phyloP scores from a whole-genome alignment of 345 rosid genomes.

The Eucalyptus albens region DNA sequence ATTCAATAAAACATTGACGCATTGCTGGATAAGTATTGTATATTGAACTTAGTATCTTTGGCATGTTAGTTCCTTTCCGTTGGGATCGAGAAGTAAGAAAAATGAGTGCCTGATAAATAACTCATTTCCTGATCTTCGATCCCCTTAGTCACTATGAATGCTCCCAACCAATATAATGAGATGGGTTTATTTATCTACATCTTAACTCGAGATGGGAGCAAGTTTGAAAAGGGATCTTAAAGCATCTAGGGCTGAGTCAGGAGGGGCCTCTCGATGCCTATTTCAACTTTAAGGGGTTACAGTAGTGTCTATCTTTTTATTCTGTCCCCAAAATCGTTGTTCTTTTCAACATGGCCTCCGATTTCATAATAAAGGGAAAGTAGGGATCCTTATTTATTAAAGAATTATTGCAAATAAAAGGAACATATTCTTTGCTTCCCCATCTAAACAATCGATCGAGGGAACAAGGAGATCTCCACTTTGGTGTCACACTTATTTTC shows the following conservation, averaged over 20 bases:
- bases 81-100: neutral
- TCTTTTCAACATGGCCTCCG: neutral
- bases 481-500: neutral
- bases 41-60: too few species aligned
- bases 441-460: neutral
- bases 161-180: neutral
- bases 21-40: too few species aligned
- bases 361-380: neutral
- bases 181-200: neutral
- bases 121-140: neutral
- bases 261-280: neutral
- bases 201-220: neutral
- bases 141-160: neutral
- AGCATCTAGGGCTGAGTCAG: neutral
- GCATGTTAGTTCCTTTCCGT: too few species aligned
- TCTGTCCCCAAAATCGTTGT: neutral
- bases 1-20: too few species aligned
- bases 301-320: neutral
- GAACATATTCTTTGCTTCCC: neutral
- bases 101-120: neutral
- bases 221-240: neutral
- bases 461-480: neutral
- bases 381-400: neutral
- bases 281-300: neutral
- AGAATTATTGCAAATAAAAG: neutral